These are phyloP conservation scores for Tolypocladium ophioglossoides DNA, from an alignment of 2,329 filamentous ascomycete genomes.

Conservation along the genomic window DNA sequence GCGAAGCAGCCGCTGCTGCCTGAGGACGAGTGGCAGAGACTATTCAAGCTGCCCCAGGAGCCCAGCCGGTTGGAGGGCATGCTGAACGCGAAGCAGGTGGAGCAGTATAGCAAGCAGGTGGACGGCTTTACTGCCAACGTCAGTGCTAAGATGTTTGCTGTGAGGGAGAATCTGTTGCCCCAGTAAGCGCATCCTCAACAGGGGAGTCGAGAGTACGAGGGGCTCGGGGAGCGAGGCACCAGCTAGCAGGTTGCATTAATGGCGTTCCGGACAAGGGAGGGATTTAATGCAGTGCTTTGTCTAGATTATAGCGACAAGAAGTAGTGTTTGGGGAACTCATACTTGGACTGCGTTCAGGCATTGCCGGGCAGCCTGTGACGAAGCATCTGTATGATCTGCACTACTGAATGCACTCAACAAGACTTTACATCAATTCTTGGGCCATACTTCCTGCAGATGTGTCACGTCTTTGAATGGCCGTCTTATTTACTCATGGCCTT, in stretches of 20 bases:
- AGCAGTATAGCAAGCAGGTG: slow-evolving; percentile 95
- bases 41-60: slow-evolving; percentile 96
- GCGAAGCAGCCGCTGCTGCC: slow-evolving; percentile 84
- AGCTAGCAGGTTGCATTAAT: slow-evolving; percentile 28
- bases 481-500: background rate
- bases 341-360: background rate
- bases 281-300: slow-evolving; percentile 25
- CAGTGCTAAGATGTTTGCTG: slow-evolving; percentile 96
- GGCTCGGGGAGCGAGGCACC: slow-evolving; percentile 17
- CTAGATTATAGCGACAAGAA: slow-evolving; percentile 23
- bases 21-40: slow-evolving; percentile 95
- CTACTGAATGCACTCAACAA: background rate
- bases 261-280: slow-evolving; percentile 29
- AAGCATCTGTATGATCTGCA: background rate
- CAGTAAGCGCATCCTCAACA: slow-evolving; percentile 25
- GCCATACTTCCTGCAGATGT: background rate
- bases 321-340: background rate
- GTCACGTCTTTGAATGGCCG: background rate
- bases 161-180: slow-evolving; percentile 59
- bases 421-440: background rate
- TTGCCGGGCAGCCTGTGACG: background rate
- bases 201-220: background rate
- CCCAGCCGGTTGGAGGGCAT: slow-evolving; percentile 88
- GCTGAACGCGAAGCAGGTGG: slow-evolving; percentile 89
- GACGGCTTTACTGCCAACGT: slow-evolving; percentile 90